A percentile compares a stretch with the other conserved stretches of the same genome.
These are phyloP conservation scores for Silene noctiflora DNA, from an alignment of 179 eudicot species.

Conservation along the genomic window DNA sequence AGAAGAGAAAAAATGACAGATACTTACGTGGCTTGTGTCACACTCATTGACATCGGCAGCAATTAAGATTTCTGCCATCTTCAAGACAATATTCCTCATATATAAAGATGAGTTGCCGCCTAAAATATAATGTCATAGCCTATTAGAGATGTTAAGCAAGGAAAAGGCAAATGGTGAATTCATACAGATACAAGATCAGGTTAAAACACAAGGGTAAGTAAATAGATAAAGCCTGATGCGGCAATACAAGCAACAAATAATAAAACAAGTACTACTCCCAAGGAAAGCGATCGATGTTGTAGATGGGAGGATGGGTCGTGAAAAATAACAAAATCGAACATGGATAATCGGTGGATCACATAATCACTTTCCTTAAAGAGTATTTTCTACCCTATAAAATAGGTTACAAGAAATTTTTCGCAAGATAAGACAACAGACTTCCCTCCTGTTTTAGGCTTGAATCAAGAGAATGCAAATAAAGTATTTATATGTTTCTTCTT, in stretches of 20 bases:
- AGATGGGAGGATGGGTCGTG: too few species aligned
- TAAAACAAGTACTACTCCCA: neutral
- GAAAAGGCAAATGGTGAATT: neutral
- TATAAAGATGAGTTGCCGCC: conserved; percentile 45
- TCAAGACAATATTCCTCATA: conserved; percentile 50
- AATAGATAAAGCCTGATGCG: neutral
- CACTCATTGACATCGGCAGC: conserved; percentile 32
- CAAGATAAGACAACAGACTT: too few species aligned
- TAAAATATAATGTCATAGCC: conserved; percentile 16
- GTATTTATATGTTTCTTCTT: too few species aligned
- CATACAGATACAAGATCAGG: conserved; percentile 10
- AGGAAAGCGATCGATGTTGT: neutral
- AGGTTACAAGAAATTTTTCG: too few species aligned
- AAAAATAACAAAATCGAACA: too few species aligned
- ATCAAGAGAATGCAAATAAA: too few species aligned
- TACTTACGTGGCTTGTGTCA: conserved; percentile 51
- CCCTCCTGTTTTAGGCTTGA: too few species aligned
- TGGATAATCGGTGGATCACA: too few species aligned
- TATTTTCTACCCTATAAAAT: too few species aligned
- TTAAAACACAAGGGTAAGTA: neutral
- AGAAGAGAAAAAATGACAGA: neutral
- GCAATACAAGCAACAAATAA: neutral
- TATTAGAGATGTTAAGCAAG: conserved; percentile 1
- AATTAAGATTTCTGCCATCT: conserved; percentile 50
- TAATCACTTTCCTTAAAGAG: too few species aligned